Base-by-base conservation (phyloP, 495 filamentous ascomycete genomes). In the Daldinia bambusicola region DNA sequence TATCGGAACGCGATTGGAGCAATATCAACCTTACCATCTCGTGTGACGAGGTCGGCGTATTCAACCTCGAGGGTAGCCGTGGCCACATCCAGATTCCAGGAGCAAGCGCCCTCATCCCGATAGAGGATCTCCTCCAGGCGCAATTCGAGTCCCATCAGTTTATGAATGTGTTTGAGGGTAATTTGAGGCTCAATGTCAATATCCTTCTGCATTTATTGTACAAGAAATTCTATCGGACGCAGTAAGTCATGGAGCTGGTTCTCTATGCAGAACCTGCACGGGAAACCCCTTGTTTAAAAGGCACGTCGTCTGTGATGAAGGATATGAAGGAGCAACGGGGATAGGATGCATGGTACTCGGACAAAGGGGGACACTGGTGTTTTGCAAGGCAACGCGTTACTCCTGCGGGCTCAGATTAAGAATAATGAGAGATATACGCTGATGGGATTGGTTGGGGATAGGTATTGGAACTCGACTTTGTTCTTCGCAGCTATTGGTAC, bases 61-160 rank as follows among this genome's bases (percentile, higher is more conserved):
- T 98, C 80, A 91, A 89, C 69, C 83, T 99, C 55, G 96, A 99
- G 77, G 96, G 93, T 16, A 93, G 90, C 78, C 91, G 89, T 61
- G 93, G 95, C 43, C 94, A 92, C 69, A 97, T 98, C 83, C 94
- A 97, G 87, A 92, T 99, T 37, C 94, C 95, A 0, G 96, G 95
- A 10, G 95, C 94, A 40, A 96, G 91, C 74, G 93, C 92, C 30
- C 89, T 94, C 74, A 88, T 99, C 52, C 89, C 94, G 48, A 86
- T 98, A 75, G 95, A 99, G 76, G 95, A 97, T 79, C 82, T 98
- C 76, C 84, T 99, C 74, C 93, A 97, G 82, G 95, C 92, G 59
- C 95, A 99, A 81, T 99, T 97, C 80, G 94, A 97, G 79, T 93
- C 95, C 72, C 91, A 92, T 70, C 93, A 97, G 80, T 96, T 94